Base-by-base conservation (phyloP, 2,329 filamentous ascomycete species). In the Diaporthe sp. region DNA sequence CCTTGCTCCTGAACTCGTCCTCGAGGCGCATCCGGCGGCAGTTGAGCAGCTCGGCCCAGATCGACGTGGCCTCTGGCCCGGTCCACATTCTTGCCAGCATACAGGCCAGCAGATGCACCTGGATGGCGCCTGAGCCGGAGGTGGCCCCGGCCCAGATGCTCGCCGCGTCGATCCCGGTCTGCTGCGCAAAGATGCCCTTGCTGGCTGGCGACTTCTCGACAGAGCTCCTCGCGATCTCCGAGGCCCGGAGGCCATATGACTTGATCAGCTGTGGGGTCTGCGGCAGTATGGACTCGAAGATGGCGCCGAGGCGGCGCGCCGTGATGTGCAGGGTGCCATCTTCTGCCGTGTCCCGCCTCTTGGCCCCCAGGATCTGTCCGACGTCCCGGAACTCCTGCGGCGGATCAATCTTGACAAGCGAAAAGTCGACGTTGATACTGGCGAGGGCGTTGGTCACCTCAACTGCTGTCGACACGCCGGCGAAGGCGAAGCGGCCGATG, bases 401-500 rank as follows among this genome's bases (percentile, higher is more conserved):
- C 0, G 85, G 84, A 72, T 87, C 83, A 2, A 82, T 71, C 74
- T 86, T 87, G 53, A 85, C 73, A 0, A 88, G 75, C 0, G 84
- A 80, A 74, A 88, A 87, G 71, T 88, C 85, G 74, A 87, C 82
- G 72, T 88, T 87, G 75, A 86, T 28, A 28, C 68, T 76, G 1
- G 75, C 75, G n/a, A 51, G 46, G 19, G 65, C 65, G 53, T 57
- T 39, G 25, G 53, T 34, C 5, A 57, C 53, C 25, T 57, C 55
- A 9, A 34, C 55, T 57, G 28, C 55, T 9, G 28, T 57, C 28
- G 55, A 57, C 13, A 57, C 55, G 28, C 53, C 53, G 25, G 53
- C 53, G 53, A 57, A 57, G 5, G 53, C 53, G 12, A 57, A 57
- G 25, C 53, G 53, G 25, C 53, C 53, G 13, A 57, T 57, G 13